phyloP scores from a whole-genome alignment of 2,329 filamentous ascomycete species.

The Xylogone sp. region DNA sequence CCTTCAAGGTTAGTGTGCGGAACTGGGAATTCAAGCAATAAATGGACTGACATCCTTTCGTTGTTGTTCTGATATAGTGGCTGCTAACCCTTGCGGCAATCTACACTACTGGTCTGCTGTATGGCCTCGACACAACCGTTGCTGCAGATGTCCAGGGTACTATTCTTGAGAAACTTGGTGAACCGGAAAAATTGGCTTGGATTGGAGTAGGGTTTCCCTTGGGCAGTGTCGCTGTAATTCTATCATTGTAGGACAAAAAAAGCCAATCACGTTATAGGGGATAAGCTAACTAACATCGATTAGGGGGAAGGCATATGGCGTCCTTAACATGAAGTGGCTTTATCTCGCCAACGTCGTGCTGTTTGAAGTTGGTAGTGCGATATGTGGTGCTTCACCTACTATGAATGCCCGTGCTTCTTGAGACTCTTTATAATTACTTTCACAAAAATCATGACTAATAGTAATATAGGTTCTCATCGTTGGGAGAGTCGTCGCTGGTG shows the following conservation, averaged over 20 bases:
- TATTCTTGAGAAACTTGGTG: slow-evolving; percentile 21
- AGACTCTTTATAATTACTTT: too few relatives aligned
- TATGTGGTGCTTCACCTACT: too few relatives aligned
- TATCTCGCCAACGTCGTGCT: too few relatives aligned
- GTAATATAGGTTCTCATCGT: slow-evolving; percentile 40
- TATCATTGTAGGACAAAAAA: slow-evolving; percentile 9
- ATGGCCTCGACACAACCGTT: slow-evolving; percentile 13
- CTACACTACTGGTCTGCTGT: neutral
- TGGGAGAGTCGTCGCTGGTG: slow-evolving; percentile 37
- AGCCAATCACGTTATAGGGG: neutral
- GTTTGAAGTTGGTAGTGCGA: too few relatives aligned
- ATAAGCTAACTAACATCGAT: neutral
- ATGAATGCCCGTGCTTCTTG: too few relatives aligned
- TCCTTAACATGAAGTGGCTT: too few relatives aligned
- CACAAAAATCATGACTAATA: too few relatives aligned
- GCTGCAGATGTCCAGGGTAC: slow-evolving; percentile 26
- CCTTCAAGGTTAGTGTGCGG: too few relatives aligned
- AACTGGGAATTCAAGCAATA: too few relatives aligned
- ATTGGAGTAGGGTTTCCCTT: slow-evolving; percentile 28
- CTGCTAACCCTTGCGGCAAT: neutral
- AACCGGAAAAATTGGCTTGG: slow-evolving; percentile 25
- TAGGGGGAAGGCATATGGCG: neutral
- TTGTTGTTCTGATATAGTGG: too few relatives aligned
- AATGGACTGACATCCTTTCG: too few relatives aligned
- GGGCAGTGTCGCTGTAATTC: slow-evolving; percentile 18